Evolutionary conservation across 192 early-diverging fungal genomes (phyloP), one percentile per base, ranked within the genome.

Genomic region (Umbelopsis ramanniana): DNA sequence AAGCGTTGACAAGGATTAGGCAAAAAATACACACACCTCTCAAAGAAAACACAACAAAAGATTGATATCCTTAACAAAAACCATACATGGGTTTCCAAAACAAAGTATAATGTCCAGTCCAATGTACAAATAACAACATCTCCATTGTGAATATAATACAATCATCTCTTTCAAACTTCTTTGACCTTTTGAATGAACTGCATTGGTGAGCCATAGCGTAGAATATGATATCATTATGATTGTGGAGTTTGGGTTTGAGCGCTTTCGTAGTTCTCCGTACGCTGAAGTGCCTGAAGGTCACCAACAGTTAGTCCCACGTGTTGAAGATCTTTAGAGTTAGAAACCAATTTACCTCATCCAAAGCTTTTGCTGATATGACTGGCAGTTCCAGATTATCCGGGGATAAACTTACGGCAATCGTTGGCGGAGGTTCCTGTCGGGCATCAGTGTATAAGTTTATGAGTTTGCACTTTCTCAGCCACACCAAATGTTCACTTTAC

Each of bases 1-100:
- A 12, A 63, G 35, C 57, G 17, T 63, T 22, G 29, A 63, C 17
- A 63, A 63, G 57, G 29, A 63, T 37, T 63, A 63, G 23, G 26
- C 22, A 24, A 54, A 53, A 24, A 53, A 53, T 1, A 54, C 29
- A 22, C 40, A 43, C 11, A 7, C 6, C 0, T 5, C 40, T 11
- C 6, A 43, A 43, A 43, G 40, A 43, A 43, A 43, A 43, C 40
- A 43, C 40, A 43, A n/a, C 11, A 12, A 50, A 50, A 50, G 48
- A 50, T 17, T n/a, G 48, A 50, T 50, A 50, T 50, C 48, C 48
- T 50, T 10, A n/a, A 15, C n/a, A 15, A 10, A 29, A 50, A 50
- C n/a, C 6, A 3, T 50, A 43, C 11, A 17, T 50, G n/a, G 11
- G 3, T 50, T 17, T 50, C 0, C n/a, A 10, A 50, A 50, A 29